Evolutionary conservation across 1,284 basidiomycete genomes (phyloP).

Genomic region (Boletus sp.): DNA sequence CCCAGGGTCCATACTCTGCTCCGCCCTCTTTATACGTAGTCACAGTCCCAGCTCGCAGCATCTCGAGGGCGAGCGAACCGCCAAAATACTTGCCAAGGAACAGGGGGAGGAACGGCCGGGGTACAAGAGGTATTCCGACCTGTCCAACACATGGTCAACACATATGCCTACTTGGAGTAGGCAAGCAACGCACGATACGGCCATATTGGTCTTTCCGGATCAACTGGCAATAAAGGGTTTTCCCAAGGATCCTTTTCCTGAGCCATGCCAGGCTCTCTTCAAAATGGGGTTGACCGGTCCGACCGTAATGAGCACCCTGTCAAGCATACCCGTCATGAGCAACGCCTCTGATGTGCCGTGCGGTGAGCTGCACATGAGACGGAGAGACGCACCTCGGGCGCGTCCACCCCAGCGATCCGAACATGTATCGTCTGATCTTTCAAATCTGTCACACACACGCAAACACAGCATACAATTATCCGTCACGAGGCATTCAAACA

Average conservation of each 20-base stretch:
- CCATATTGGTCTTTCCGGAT: slow-evolving; percentile 77
- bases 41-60: slow-evolving; percentile 75
- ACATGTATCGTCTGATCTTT: slow-evolving; percentile 79
- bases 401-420: slow-evolving; percentile 84
- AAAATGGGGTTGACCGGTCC: slow-evolving; percentile 67
- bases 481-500: neutral
- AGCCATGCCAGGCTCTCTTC: slow-evolving; percentile 74
- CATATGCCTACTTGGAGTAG: neutral
- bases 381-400: slow-evolving; percentile 67
- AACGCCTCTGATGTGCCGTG: neutral
- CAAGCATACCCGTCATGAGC: neutral
- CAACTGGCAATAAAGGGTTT: slow-evolving; percentile 64
- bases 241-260: slow-evolving; percentile 51
- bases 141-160: slow-evolving; percentile 26
- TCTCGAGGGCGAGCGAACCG: slow-evolving; percentile 57
- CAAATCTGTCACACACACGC: slow-evolving; percentile 44
- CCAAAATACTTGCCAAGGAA: slow-evolving; percentile 48
- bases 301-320: slow-evolving; percentile 76
- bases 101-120: slow-evolving; percentile 46
- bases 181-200: slow-evolving; percentile 54
- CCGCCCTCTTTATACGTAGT: slow-evolving; percentile 72
- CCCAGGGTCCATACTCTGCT: slow-evolving; percentile 72
- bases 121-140: slow-evolving; percentile 61
- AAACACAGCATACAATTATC: too few species aligned
- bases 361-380: neutral